Base-by-base conservation (phyloP, 1,284 basidiomycete genomes). In the Apiotrichum montevideense region DNA sequence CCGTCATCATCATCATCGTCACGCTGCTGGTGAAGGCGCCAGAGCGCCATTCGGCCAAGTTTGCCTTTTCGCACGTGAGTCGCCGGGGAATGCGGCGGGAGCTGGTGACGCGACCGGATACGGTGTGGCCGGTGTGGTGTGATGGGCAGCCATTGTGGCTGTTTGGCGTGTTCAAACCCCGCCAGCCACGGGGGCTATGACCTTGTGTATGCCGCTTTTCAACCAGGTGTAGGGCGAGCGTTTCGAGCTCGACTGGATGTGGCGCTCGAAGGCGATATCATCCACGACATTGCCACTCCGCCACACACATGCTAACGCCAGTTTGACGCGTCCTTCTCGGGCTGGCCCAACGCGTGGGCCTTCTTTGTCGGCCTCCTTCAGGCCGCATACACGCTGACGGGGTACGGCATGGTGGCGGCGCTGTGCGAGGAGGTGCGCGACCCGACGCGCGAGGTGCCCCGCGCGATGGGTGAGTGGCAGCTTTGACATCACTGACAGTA, bases 1-100 rank as follows among this genome's bases (percentile, higher is more conserved):
- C 75, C 3, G 73, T 77, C 34, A 56, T 80, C 48, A 75, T 80
- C 62, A 79, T 80, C 63, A 76, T 78, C 53, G 64, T 79, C 48
- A 72, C 72, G 2, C 66, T 79, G 4, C 71, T 80, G 13, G 72
- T 66, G 6, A 77, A 73, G 64, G 74, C 77, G 1, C 72, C 73
- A 21, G 68, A 67, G 9, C 72, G 73, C 14, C 70, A 77, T 53
- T 74, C 71, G 40, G 78, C 70, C 35, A 65, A 72, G 40, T 79
- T 72, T 55, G 79, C 72, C 29, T 75, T 75, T 46, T 60, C 65
- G 3, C 65, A 69, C 35, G 72, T 74, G 45, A 63, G 68, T 54
- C 15, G 2, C 29, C n/a, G 3, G 6, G 33, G n/a, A 14, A 9
- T n/a, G 13, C 39, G 42, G n/a, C 42, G 10, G 11, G 44, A 21